These are phyloP conservation scores for Clitopilus passeckerianus DNA, from an alignment of 768 basidiomycete genomes.

Conservation along the genomic window DNA sequence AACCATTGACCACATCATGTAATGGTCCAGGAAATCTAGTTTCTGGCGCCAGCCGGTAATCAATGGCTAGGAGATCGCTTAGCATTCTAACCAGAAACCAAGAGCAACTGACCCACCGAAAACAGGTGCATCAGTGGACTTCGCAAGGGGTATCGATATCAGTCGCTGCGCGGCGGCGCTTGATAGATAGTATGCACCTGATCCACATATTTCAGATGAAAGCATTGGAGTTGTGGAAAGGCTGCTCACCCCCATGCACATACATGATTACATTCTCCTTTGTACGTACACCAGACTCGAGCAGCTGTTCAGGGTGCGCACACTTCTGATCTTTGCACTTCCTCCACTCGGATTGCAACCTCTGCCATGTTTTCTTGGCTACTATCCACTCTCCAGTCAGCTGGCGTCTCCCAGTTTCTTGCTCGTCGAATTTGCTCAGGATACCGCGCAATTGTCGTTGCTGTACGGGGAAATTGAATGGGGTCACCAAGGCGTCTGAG, in stretches of 20 bases:
- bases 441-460: slow-evolving; percentile 74
- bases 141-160: slow-evolving; percentile 87
- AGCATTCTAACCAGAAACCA: not conserved
- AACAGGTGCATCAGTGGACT: slow-evolving; percentile 83
- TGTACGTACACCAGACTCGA: slow-evolving; percentile 24
- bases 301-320: slow-evolving; percentile 9
- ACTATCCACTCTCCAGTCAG: slow-evolving; percentile 96
- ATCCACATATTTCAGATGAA: not conserved
- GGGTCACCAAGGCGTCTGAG: slow-evolving; percentile 90
- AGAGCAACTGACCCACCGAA: slow-evolving; percentile 42
- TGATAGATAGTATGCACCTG: slow-evolving; percentile 90
- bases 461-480: slow-evolving; percentile 84
- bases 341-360: slow-evolving; percentile 80
- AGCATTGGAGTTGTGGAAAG: no score
- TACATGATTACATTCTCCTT: slow-evolving; percentile 87
- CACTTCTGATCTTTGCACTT: slow-evolving; percentile 26
- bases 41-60: slow-evolving; percentile 95
- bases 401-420: slow-evolving; percentile 75
- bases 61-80: slow-evolving; percentile 56
- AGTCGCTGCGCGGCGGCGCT: slow-evolving; percentile 87
- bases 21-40: slow-evolving; percentile 87
- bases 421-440: slow-evolving; percentile 64
- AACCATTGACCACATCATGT: slow-evolving; percentile 84
- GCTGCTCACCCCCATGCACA: slow-evolving; percentile 77
- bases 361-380: slow-evolving; percentile 86